Base-by-base conservation (phyloP, 257 asterid species). In the Verbena officinalis region DNA sequence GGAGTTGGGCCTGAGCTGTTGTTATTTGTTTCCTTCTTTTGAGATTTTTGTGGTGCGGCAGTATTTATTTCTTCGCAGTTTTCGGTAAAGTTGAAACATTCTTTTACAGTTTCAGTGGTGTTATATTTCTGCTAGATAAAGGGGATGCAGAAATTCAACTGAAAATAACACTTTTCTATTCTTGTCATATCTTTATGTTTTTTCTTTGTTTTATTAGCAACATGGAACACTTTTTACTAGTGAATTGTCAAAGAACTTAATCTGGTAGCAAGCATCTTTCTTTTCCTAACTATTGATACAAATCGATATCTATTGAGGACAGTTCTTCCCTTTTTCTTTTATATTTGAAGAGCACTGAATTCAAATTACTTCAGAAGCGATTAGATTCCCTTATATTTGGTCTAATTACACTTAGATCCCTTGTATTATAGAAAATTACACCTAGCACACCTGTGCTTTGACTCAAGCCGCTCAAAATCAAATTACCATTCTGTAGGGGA, bases 81-180 rank as follows among this genome's bases (percentile, higher is more conserved):
- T 68, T 43, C 66, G 13, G 57, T 44, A 69, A 69, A 75, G 73
- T 16, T 43, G 30, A 11, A 15, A 10, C 59, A 33, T 61, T 68
- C 40, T 27, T 5, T 55, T 48, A 10, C 43, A 24, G 22, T 19
- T 19, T 20, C n/a, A n/a, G 23, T 31, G 22, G 52, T 61, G 55
- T 44, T 53, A 15, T 40, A 38, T 55, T 55, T 62, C 50, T 54
- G 65, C 53, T 49, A n/a, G n/a, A n/a, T n/a, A 54, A 54, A 60
- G 60, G 2, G 42, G 50, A 12, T 13, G 61, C 70, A 55, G 22
- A 19, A 34, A 23, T 64, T 55, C 38, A 65, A 39, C 46, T 64
- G 60, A 43, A n/a, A n/a, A n/a, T n/a, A n/a, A n/a, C n/a, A n/a
- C n/a, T n/a, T n/a, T 43, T 64, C 36, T 64, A 52, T 15, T 65